Conservation (phyloP, 1,139 yeast genomes). For the Protomyces macrosporus region DNA sequence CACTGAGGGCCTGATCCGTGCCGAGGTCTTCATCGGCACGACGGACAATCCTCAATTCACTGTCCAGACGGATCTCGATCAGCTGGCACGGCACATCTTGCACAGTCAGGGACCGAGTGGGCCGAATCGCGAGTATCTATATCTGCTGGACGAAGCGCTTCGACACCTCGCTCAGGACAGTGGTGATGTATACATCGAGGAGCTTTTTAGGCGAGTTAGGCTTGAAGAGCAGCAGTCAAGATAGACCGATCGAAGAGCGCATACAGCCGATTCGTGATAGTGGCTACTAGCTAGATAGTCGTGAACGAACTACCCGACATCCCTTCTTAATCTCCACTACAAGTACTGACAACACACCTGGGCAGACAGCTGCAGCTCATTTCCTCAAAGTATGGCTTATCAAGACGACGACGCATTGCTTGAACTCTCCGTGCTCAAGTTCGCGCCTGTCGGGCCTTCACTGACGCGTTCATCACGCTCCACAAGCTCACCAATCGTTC, state of each 20-base stretch:
- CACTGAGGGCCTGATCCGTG: constrained; percentile 47
- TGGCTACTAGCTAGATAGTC: too few species aligned
- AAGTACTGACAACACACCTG: not conserved
- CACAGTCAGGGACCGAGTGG: constrained; percentile 74
- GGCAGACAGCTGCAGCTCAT: too few species aligned
- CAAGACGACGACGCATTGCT: not conserved
- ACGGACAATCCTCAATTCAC: constrained; percentile 72
- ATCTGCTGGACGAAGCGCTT: constrained; percentile 52
- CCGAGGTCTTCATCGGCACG: constrained; percentile 78
- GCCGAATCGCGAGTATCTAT: constrained; percentile 63
- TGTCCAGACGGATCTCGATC: constrained; percentile 45
- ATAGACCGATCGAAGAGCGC: too few species aligned
- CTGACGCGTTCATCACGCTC: not conserved
- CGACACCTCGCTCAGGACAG: constrained; percentile 44
- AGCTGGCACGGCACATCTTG: constrained; percentile 59
- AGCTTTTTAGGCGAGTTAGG: not conserved
- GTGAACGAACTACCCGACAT: constrained; percentile 4
- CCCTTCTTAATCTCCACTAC: not conserved
- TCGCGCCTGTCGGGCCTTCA: not conserved
- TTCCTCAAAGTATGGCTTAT: not conserved
- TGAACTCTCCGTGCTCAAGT: not conserved
- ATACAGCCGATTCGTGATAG: too few species aligned
- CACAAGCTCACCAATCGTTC: too few species aligned
- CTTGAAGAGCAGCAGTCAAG: not conserved
- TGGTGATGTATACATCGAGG: constrained; percentile 39